A percentile compares a stretch with the other conserved stretches of the same genome.
phyloP scores from a whole-genome alignment of 2,329 filamentous ascomycete genomes.

The Metarhizium robertsii region DNA sequence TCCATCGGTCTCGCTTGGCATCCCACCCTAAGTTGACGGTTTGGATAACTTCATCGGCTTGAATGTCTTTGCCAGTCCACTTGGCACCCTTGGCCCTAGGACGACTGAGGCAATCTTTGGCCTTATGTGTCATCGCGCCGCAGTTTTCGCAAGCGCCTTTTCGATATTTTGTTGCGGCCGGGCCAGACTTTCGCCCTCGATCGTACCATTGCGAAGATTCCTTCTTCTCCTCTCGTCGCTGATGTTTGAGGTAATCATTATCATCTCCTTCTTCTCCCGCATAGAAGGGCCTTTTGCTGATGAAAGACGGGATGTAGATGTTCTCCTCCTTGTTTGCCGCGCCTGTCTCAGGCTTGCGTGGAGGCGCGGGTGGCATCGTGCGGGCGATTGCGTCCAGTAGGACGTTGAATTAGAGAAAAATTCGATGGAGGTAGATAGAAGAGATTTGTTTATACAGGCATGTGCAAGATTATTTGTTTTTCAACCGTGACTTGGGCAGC shows the following conservation, averaged over 20 bases:
- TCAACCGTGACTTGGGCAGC: neutral
- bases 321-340: slow-evolving; percentile 74
- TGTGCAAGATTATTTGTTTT: neutral
- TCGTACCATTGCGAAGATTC: slow-evolving; percentile 86
- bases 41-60: slow-evolving; percentile 81
- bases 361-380: slow-evolving; percentile 18
- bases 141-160: slow-evolving; percentile 99
- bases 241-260: slow-evolving; percentile 91
- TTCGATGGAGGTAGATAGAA: neutral
- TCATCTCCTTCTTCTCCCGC: slow-evolving; percentile 68
- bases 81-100: slow-evolving; percentile 84
- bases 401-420: neutral
- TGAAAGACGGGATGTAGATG: slow-evolving; percentile 96
- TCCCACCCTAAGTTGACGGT: slow-evolving; percentile 89
- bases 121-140: slow-evolving; percentile 92
- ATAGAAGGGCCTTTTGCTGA: slow-evolving; percentile 97
- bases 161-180: slow-evolving; percentile 89
- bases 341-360: slow-evolving; percentile 24
- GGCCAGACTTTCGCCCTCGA: slow-evolving; percentile 72
- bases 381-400: neutral
- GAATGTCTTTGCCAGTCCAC: slow-evolving; percentile 87
- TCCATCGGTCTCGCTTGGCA: slow-evolving; percentile 95
- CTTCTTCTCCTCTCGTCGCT: slow-evolving; percentile 56
- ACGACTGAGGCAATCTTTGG: slow-evolving; percentile 83
- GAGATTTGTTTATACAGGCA: neutral